phyloP scores from a whole-genome alignment of 305 asterid genomes.

The Coffea humblotiana region DNA sequence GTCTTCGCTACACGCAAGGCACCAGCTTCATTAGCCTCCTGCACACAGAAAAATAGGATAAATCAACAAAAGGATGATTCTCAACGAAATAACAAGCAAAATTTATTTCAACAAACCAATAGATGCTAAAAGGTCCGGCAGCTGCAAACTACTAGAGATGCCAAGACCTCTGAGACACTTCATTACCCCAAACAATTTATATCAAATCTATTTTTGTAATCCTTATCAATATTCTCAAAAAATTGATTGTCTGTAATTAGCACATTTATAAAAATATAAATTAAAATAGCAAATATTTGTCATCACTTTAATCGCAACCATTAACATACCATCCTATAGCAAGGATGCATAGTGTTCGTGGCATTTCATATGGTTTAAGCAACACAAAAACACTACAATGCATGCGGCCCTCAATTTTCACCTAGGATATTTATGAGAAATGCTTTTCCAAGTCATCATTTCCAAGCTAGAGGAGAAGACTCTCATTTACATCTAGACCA shows the following conservation, averaged over 20 bases:
- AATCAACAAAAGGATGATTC: slow-evolving; percentile 1
- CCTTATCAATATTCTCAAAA: background rate
- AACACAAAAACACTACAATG: background rate
- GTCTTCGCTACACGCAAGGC: slow-evolving; percentile 90
- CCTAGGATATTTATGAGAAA: background rate
- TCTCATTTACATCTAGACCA: too few species aligned
- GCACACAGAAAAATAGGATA: slow-evolving; percentile 13
- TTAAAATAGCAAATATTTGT: background rate
- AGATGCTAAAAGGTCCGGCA: background rate
- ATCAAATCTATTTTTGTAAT: too few species aligned
- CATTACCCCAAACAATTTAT: background rate
- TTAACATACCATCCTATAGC: too few species aligned
- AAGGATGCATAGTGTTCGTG: background rate
- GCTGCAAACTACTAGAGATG: background rate
- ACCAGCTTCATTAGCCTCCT: slow-evolving; percentile 98
- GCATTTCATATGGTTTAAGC: background rate
- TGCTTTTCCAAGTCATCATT: too few species aligned
- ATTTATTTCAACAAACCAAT: background rate
- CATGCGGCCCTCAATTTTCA: background rate
- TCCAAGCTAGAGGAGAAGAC: too few species aligned
- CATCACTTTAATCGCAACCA: background rate
- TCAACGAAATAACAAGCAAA: background rate
- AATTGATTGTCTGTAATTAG: background rate
- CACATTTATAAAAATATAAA: background rate
- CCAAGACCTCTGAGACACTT: background rate